A percentile compares a stretch with the other conserved stretches of the same genome.
These are phyloP conservation scores for Stevia rebaudiana DNA, from an alignment of 140 eudicot species.

Conservation along the genomic window DNA sequence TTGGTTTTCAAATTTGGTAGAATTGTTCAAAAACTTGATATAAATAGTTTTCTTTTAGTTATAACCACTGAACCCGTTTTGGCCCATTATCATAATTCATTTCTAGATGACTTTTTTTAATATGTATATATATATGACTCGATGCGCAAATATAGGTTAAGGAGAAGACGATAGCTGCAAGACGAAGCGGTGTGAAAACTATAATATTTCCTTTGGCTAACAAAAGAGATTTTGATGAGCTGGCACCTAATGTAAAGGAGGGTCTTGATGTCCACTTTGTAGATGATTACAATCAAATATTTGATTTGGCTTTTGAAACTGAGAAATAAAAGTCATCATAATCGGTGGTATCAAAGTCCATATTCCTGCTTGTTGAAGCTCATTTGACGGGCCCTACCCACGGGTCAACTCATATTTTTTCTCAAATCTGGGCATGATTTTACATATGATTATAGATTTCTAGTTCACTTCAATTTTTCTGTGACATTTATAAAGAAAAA, in stretches of 20 bases:
- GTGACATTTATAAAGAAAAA: slow-evolving; percentile 10
- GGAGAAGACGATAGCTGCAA: slow-evolving; percentile 98
- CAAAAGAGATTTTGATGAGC: slow-evolving; percentile 89
- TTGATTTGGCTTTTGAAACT: slow-evolving; percentile 56
- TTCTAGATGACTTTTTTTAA: background rate
- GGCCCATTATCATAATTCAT: background rate
- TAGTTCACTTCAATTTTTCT: background rate
- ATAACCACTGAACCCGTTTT: background rate
- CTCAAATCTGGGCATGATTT: slow-evolving; percentile 2
- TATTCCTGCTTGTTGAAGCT: slow-evolving; percentile 10
- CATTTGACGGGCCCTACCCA: slow-evolving; percentile 5
- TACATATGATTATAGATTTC: background rate
- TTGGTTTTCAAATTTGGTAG: no score
- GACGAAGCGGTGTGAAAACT: slow-evolving; percentile 89
- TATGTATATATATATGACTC: background rate
- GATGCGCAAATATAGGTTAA: slow-evolving; percentile 53
- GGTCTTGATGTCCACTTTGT: slow-evolving; percentile 96
- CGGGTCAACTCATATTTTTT: slow-evolving; percentile 6
- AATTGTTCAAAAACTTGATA: no score
- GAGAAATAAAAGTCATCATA: slow-evolving; percentile 21
- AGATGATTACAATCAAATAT: slow-evolving; percentile 80
- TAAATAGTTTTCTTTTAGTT: background rate
- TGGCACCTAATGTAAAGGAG: slow-evolving; percentile 79
- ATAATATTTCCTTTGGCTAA: slow-evolving; percentile 87
- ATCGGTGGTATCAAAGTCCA: background rate